These are phyloP conservation scores for Aegilops tauschii DNA, from an alignment of 176 grass and related monocot genomes.

Conservation along the genomic window DNA sequence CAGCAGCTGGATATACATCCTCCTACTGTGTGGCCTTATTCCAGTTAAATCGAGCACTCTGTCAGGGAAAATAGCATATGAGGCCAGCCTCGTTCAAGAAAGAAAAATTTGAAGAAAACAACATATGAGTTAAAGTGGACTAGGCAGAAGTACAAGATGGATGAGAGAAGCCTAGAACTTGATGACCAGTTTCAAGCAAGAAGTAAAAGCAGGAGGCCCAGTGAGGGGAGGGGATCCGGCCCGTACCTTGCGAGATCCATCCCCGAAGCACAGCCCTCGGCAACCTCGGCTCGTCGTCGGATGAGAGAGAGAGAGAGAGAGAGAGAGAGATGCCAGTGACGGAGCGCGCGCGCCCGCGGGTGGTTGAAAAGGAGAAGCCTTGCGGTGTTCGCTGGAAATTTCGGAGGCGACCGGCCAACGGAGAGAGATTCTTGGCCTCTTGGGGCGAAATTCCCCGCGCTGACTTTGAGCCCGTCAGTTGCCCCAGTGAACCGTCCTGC, in stretches of 20 bases:
- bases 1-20: no score
- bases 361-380: not conserved
- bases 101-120: not conserved
- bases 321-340: not conserved
- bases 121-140: no score
- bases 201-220: not conserved
- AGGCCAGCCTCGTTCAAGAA: not conserved
- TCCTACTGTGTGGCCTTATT: no score
- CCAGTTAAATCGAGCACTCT: no score
- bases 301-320: not conserved
- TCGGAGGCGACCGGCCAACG: not conserved
- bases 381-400: not conserved
- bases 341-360: no score
- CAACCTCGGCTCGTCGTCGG: not conserved
- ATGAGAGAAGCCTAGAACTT: no score
- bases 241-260: not conserved
- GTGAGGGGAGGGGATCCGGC: not conserved
- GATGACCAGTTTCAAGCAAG: no score
- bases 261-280: not conserved
- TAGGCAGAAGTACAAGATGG: no score
- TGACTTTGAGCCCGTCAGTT: not conserved
- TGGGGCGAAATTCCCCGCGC: not conserved
- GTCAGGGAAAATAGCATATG: no score
- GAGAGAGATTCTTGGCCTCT: not conserved
- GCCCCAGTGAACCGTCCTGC: no score